phyloP scores from a whole-genome alignment of 2,329 filamentous ascomycete genomes.

The Colletotrichum paranaense region DNA sequence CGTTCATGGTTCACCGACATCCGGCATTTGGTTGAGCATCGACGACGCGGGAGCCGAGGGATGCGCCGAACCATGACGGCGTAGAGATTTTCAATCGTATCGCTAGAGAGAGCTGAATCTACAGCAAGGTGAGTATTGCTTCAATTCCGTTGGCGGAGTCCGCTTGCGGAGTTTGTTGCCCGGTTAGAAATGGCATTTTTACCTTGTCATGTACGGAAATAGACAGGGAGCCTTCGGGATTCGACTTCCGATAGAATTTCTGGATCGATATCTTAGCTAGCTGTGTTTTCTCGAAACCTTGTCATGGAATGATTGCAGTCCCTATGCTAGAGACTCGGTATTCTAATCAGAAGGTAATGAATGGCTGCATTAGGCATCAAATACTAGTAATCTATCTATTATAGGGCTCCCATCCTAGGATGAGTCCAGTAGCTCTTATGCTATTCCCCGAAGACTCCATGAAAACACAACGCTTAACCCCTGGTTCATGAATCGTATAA shows the following conservation, averaged over 20 bases:
- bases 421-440: neutral
- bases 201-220: neutral
- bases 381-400: neutral
- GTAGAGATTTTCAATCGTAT: no score
- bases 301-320: no score
- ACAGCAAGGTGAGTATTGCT: no score
- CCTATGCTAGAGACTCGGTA: no score
- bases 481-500: neutral
- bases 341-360: neutral
- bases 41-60: no score
- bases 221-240: neutral
- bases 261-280: neutral
- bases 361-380: neutral
- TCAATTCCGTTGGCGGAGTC: neutral
- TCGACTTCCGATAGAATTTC: neutral
- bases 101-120: no score
- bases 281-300: neutral
- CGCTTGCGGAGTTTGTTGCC: neutral
- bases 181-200: neutral
- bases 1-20: no score
- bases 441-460: neutral
- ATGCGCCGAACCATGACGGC: no score
- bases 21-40: no score
- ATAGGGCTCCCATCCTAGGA: neutral
- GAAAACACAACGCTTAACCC: constrained; percentile 2